Conservation (phyloP, 2,329 filamentous ascomycete genomes). For the Lizonia empirigonia region DNA sequence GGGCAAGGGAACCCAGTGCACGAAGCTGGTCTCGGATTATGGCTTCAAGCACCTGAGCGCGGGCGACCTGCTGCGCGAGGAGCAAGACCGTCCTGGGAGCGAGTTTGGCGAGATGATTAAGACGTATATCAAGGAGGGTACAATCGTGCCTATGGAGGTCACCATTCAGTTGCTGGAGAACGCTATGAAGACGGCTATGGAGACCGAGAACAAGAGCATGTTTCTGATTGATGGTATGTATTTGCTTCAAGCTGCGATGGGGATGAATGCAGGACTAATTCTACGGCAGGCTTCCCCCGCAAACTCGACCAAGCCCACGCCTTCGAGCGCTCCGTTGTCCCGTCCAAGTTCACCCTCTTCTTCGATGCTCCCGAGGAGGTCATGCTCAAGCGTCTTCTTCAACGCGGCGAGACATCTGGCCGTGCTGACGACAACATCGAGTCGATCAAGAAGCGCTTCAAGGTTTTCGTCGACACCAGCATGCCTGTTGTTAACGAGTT, state of each 20-base stretch:
- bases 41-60: conserved; percentile 92
- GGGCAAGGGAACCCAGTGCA: conserved; percentile 96
- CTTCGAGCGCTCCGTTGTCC: conserved; percentile 89
- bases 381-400: conserved; percentile 82
- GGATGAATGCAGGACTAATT: neutral
- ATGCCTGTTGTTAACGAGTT: conserved; percentile 96
- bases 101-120: conserved; percentile 94
- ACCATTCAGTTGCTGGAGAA: conserved; percentile 93
- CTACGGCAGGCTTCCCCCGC: conserved; percentile 75
- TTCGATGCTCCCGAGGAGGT: conserved; percentile 90
- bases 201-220: conserved; percentile 60
- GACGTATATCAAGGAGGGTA: conserved; percentile 89
- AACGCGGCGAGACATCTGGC: conserved; percentile 91
- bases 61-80: conserved; percentile 89
- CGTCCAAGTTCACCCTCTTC: conserved; percentile 85
- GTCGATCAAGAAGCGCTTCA: conserved; percentile 95
- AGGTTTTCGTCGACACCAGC: conserved; percentile 90
- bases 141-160: conserved; percentile 98
- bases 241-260: neutral
- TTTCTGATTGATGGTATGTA: conserved; percentile 71
- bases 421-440: conserved; percentile 92
- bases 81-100: conserved; percentile 84
- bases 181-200: conserved; percentile 77
- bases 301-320: conserved; percentile 96
- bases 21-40: conserved; percentile 83